Evolutionary conservation across 257 asterid genomes (phyloP), one percentile per base, ranked within the genome.

Genomic region (Solanum sitiens): DNA sequence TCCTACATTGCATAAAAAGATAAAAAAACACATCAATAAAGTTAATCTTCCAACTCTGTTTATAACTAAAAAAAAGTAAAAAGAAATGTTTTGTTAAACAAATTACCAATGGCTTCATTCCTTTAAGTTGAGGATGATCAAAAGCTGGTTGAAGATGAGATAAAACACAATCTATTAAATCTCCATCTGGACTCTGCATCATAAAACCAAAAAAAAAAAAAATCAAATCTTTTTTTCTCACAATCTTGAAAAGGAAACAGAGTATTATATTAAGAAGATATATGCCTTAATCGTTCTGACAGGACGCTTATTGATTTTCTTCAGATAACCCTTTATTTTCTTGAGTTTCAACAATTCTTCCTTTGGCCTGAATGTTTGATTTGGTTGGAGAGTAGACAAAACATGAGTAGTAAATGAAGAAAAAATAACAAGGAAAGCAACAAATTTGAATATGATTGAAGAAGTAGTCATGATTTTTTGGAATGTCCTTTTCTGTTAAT

Each of bases 81-180:
- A 47, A 70, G 30, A 42, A 42, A 2, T 5, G 16, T 15, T 30
- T 6, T 73, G 2, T 23, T 70, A 14, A 73, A 45, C 25, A 79
- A 79, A 45, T 33, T 93, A 96, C 99, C 98, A 95, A 74, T 90
- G 99, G 98, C 90, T 93, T 95, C 88, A 95, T 96, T 2, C 99
- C 98, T 91, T 92, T 97, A 40, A 97, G 98, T 86, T 61, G 77
- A 83, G 98, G 99, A 87, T 97, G 99, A 90, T 97, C 98, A 89
- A 97, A 97, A 79, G 99, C 99, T 35, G 99, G 99, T 84, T 97
- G 99, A 89, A 93, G 98, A 92, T 97, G 98, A 82, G 98, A 83
- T 82, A 86, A 77, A 50, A 97, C 94, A 88, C 99, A 97, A 44
- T 95, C 98, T 68, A 97, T 92, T 9, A 87, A 25, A 93, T 97